A percentile compares a stretch with the other conserved stretches of the same genome.
These are phyloP conservation scores for Phytophthora hybrid DNA, from an alignment of 352 stramenopile species.

Conservation along the genomic window DNA sequence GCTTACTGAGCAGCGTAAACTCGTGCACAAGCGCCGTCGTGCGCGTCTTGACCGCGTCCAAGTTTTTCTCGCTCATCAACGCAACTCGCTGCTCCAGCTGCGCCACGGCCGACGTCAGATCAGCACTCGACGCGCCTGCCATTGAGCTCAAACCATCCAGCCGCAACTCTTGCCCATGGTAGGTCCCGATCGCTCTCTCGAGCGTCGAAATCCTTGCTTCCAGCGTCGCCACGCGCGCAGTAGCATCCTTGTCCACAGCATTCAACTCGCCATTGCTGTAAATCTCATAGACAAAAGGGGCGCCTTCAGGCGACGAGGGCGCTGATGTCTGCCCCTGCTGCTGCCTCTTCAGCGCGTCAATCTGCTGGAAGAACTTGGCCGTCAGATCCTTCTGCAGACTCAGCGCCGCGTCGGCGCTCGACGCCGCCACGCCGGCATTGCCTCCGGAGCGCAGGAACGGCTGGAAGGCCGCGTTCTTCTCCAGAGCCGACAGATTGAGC, in stretches of 20 bases:
- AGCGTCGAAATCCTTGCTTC: constrained; percentile 69
- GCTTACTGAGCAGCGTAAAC: constrained; percentile 79
- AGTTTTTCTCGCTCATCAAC: constrained; percentile 78
- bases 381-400: constrained; percentile 76
- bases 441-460: constrained; percentile 55
- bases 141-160: constrained; percentile 49
- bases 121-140: constrained; percentile 26
- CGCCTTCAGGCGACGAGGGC: constrained; percentile 15
- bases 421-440: constrained; percentile 2
- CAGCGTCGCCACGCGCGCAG: constrained; percentile 63
- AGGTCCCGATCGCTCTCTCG: constrained; percentile 65
- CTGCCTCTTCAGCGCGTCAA: constrained; percentile 62
- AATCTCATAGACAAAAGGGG: constrained; percentile 82
- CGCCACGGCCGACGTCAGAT: constrained; percentile 59
- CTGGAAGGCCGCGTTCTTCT: constrained; percentile 63
- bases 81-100: constrained; percentile 75
- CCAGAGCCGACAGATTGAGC: constrained; percentile 67
- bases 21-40: constrained; percentile 82
- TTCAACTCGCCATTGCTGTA: constrained; percentile 83
- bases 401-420: constrained; percentile 53
- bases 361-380: constrained; percentile 75
- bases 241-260: constrained; percentile 70
- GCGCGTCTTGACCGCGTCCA: constrained; percentile 82
- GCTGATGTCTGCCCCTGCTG: constrained; percentile 34
- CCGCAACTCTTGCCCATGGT: constrained; percentile 58